phyloP scores from a whole-genome alignment of 1,284 basidiomycete genomes.

The Rhodotorula sp. region DNA sequence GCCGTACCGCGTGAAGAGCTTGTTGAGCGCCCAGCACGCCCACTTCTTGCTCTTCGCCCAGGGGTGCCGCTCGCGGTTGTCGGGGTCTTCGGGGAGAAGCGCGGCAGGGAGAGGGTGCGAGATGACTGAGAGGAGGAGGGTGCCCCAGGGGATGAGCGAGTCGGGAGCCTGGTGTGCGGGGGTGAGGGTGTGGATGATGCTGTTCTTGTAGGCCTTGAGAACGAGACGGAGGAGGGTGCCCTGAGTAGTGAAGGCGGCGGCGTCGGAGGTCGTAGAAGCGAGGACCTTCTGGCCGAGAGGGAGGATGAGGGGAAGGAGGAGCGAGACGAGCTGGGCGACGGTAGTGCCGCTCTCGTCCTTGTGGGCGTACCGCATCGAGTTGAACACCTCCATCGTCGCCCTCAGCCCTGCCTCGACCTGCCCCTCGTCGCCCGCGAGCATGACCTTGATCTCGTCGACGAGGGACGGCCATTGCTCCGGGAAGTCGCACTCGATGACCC shows the following conservation, averaged over 20 bases:
- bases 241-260: slow-evolving; percentile 58
- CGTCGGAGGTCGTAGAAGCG: slow-evolving; percentile 56
- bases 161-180: slow-evolving; percentile 70
- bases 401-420: slow-evolving; percentile 77
- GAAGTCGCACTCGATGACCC: slow-evolving; percentile 70
- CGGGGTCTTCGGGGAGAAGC: slow-evolving; percentile 66
- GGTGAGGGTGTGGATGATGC: slow-evolving; percentile 70
- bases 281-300: slow-evolving; percentile 67
- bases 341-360: slow-evolving; percentile 45
- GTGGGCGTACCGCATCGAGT: slow-evolving; percentile 62
- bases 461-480: slow-evolving; percentile 71
- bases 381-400: slow-evolving; percentile 69
- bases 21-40: slow-evolving; percentile 66
- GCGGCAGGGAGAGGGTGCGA: slow-evolving; percentile 67
- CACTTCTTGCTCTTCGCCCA: slow-evolving; percentile 92
- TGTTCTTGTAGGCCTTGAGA: slow-evolving; percentile 77
- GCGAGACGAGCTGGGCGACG: slow-evolving; percentile 62
- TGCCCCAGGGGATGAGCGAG: slow-evolving; percentile 76
- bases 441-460: slow-evolving; percentile 62
- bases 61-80: slow-evolving; percentile 71
- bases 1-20: slow-evolving; percentile 62
- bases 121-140: slow-evolving; percentile 73
- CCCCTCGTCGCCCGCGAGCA: slow-evolving; percentile 63
- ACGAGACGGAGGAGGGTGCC: slow-evolving; percentile 70
- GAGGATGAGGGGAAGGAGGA: slow-evolving; percentile 72